Evolutionary conservation across 306 rosid species (phyloP), one percentile per base, ranked within the genome.

Genomic region (Medicago truncatula): DNA sequence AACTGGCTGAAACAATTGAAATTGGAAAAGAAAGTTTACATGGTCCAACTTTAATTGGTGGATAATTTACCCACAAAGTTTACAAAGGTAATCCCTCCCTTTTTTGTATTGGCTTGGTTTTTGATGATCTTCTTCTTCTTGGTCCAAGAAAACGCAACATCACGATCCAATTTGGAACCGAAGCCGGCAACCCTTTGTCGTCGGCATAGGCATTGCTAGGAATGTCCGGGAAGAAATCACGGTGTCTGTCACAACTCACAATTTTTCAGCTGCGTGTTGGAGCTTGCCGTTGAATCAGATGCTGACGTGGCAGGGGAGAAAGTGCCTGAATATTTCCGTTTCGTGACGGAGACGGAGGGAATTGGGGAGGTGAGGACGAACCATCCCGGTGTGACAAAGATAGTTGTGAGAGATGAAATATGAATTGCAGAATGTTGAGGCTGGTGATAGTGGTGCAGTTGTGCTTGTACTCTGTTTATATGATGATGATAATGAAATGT

Each of bases 231-330:
- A n/a, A n/a, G n/a, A n/a, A n/a, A n/a, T n/a, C n/a, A n/a, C n/a
- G n/a, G n/a, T n/a, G n/a, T n/a, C n/a, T n/a, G n/a, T n/a, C n/a
- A n/a, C n/a, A n/a, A n/a, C n/a, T n/a, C n/a, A n/a, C n/a, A n/a
- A n/a, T 86, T 96, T 20, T 96, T 96, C 83, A 89, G 89, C 75
- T 88, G 99, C 72, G 92, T 96, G 49, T 87, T 96, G 59, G 99
- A 96, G 77, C 96, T 96, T 1, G 97, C 98, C 0, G 90, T 96
- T 72, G 93, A 93, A 10, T 92, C 99, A 34, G 99, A 96, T 39
- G 99, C 99, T 0, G 96, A 96, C 10, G 99, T 96, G 1, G 68
- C 83, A 12, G 70, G 92, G 7, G 90, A 90, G 79, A 98, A 96
- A 68, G 89, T 61, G 0, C 80, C 89, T 2, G 96, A 96, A 16